Conservation (phyloP, 202 grass and related monocot genomes). For the Zoysia matrella region DNA sequence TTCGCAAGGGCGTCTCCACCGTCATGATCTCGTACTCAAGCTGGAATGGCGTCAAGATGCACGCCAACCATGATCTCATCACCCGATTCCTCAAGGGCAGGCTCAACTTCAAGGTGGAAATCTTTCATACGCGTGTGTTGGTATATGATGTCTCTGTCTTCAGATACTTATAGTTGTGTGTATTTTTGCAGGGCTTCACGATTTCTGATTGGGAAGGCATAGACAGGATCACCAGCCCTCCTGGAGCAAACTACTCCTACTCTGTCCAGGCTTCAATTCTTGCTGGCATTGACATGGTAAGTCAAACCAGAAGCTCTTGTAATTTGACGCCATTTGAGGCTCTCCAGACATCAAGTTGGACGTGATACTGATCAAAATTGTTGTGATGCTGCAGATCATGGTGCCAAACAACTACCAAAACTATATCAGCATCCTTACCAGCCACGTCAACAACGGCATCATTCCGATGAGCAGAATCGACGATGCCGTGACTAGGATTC, state of each 20-base stretch:
- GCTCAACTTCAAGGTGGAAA: constrained; percentile 63
- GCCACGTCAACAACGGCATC: constrained; percentile 65
- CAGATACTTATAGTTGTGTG: neutral
- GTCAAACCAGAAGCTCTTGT: neutral
- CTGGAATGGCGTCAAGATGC: constrained; percentile 94
- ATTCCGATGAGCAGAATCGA: constrained; percentile 55
- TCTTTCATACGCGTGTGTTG: neutral
- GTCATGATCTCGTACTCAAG: constrained; percentile 94
- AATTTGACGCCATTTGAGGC: neutral
- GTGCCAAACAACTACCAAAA: constrained; percentile 79
- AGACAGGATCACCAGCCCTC: too few relatives aligned
- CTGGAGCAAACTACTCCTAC: constrained; percentile 23
- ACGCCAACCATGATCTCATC: constrained; percentile 65
- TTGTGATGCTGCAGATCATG: constrained; percentile 70
- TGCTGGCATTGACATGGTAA: constrained; percentile 94
- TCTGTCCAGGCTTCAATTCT: constrained; percentile 74
- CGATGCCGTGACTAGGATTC: neutral
- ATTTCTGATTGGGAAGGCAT: too few relatives aligned
- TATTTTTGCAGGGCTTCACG: neutral
- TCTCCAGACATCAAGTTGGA: too few relatives aligned
- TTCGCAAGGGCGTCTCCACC: constrained; percentile 78
- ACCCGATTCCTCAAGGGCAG: constrained; percentile 62
- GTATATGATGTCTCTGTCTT: neutral
- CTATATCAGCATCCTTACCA: constrained; percentile 77
- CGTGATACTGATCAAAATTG: neutral